Conservation (phyloP, 1,284 basidiomycete genomes). For the Gomphus bonarii region DNA sequence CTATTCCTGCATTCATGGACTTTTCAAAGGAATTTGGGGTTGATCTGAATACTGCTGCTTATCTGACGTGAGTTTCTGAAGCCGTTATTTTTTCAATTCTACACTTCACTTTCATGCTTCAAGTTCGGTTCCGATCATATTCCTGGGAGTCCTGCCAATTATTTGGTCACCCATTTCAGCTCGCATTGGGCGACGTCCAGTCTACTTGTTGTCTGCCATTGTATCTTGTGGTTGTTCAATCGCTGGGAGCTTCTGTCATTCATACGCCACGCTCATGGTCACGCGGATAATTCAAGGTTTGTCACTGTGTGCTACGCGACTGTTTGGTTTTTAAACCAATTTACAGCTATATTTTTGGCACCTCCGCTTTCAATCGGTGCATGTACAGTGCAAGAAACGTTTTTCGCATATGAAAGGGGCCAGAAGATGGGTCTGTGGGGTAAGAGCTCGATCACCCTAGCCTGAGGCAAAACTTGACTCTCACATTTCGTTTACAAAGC, state of each 20-base stretch:
- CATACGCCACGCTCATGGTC: constrained; percentile 3
- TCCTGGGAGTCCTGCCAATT: constrained; percentile 1
- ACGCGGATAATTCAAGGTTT: constrained; percentile 3
- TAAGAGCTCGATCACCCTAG: background rate
- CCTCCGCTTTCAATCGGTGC: constrained; percentile 3
- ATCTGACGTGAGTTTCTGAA: background rate
- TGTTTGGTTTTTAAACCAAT: background rate
- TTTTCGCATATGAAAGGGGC: background rate
- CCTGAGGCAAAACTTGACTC: background rate
- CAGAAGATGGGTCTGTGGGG: constrained; percentile 1
- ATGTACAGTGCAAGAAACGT: constrained; percentile 1
- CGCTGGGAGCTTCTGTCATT: constrained; percentile 3
- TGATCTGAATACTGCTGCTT: background rate
- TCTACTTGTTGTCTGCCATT: constrained; percentile 2
- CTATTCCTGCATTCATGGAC: constrained; percentile 5
- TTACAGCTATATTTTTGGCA: background rate
- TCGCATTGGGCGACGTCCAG: constrained; percentile 1
- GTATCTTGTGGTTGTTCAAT: background rate
- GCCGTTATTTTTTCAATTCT: background rate
- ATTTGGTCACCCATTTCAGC: constrained; percentile 1
- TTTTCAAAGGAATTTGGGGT: constrained; percentile 3
- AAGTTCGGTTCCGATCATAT: constrained; percentile 1
- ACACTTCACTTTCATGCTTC: background rate
- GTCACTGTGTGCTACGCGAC: background rate
- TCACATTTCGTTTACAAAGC: background rate